Percentiles rank a stretch among this genome's conserved stretches.
Conservation (phyloP, 768 basidiomycete species). For the Mycena galericulata region DNA sequence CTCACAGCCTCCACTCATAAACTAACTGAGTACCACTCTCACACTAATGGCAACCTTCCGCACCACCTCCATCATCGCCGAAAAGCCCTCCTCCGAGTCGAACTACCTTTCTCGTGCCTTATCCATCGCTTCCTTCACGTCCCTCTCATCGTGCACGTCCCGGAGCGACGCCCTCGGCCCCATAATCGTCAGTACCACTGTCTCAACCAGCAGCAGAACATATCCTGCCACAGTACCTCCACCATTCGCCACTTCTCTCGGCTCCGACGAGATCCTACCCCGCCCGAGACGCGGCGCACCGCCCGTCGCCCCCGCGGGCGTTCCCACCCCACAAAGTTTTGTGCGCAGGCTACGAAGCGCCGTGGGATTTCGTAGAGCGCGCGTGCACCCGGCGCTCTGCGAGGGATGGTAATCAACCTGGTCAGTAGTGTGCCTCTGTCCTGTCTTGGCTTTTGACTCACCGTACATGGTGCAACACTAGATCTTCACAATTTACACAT, state of each 20-base stretch:
- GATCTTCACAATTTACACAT: too few species aligned
- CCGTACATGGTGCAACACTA: too few species aligned
- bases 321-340: too few species aligned
- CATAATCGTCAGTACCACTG: conserved; percentile 8
- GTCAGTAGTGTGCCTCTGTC: too few species aligned
- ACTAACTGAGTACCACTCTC: too few species aligned
- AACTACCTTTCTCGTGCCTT: background rate
- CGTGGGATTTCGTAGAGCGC: background rate
- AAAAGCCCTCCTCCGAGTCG: background rate
- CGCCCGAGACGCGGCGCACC: conserved; percentile 15
- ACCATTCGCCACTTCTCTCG: conserved; percentile 18
- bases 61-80: conserved; percentile 15
- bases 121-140: background rate
- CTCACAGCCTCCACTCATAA: too few species aligned
- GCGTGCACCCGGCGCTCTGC: conserved; percentile 15
- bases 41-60: conserved; percentile 3
- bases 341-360: background rate
- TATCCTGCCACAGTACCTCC: conserved; percentile 18
- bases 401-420: background rate
- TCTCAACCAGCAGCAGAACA: background rate
- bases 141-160: too few species aligned
- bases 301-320: background rate
- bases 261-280: conserved; percentile 19
- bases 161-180: background rate
- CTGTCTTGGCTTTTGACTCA: too few species aligned